These are phyloP conservation scores for Solanum hybrid DNA, from an alignment of 305 asterid genomes.

Conservation along the genomic window DNA sequence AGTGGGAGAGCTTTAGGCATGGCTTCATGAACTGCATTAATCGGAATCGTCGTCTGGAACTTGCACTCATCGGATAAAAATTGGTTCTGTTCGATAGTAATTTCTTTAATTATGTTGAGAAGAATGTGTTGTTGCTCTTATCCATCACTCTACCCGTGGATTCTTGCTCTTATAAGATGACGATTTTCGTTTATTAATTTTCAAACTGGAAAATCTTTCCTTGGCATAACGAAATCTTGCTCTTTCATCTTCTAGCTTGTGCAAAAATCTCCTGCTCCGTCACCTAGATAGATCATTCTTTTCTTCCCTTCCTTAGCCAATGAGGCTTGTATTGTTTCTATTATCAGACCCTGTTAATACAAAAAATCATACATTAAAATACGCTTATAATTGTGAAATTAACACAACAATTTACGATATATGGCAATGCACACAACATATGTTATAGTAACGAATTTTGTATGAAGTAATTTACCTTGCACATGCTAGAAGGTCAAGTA, in stretches of 20 bases:
- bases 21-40: conserved; percentile 23
- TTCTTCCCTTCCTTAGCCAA: conserved; percentile 46
- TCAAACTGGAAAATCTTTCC: conserved; percentile 69
- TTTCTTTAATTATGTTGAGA: conserved; percentile 32
- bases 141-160: conserved; percentile 64
- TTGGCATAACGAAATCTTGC: conserved; percentile 61
- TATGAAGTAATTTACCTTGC: not conserved
- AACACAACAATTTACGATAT: too few relatives aligned
- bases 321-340: conserved; percentile 56
- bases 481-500: conserved; percentile 66
- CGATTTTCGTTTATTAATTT: conserved; percentile 42
- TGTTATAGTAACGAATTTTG: too few relatives aligned
- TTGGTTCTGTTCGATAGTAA: conserved; percentile 23
- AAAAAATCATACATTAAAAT: too few relatives aligned
- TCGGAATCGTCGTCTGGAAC: conserved; percentile 20
- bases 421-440: too few relatives aligned
- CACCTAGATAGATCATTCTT: conserved; percentile 64
- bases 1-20: conserved; percentile 28
- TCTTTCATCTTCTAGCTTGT: conserved; percentile 59
- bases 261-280: conserved; percentile 74
- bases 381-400: too few relatives aligned
- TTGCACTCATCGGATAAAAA: conserved; percentile 39
- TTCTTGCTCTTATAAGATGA: conserved; percentile 22
- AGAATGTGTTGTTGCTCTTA: conserved; percentile 41
- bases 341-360: conserved; percentile 33